Conservation (phyloP, 2,329 filamentous ascomycete genomes). For the Talaromyces atroroseus region DNA sequence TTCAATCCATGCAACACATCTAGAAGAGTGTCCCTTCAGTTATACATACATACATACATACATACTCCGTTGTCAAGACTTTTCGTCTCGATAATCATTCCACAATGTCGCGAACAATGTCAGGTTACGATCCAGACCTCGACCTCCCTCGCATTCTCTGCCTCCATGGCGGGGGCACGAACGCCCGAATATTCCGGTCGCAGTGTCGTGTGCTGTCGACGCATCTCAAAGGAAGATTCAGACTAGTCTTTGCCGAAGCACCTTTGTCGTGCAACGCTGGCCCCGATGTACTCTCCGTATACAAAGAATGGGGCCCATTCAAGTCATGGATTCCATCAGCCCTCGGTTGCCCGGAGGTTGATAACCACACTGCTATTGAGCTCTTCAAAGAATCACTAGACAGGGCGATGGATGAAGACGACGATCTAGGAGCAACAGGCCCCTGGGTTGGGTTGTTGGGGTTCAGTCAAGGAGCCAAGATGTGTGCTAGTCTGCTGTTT, state of each 20-base stretch:
- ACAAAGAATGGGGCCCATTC: slow-evolving; percentile 62
- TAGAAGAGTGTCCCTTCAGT: too few species aligned
- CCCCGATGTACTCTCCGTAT: slow-evolving; percentile 59
- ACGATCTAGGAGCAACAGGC: slow-evolving; percentile 46
- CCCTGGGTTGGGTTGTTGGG: slow-evolving; percentile 59
- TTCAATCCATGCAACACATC: too few species aligned
- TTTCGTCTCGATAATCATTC: background rate
- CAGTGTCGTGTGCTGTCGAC: slow-evolving; percentile 58
- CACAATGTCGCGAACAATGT: background rate
- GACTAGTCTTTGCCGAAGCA: slow-evolving; percentile 66
- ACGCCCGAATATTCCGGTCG: slow-evolving; percentile 60
- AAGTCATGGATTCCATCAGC: slow-evolving; percentile 59
- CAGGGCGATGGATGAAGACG: slow-evolving; percentile 47
- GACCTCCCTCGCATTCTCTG: slow-evolving; percentile 63
- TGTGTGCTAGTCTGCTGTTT: slow-evolving; percentile 55
- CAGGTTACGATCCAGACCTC: background rate
- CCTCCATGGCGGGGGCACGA: slow-evolving; percentile 72
- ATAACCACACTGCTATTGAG: slow-evolving; percentile 39
- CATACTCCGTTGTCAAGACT: background rate
- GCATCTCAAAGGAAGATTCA: slow-evolving; percentile 54
- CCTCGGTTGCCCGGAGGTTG: slow-evolving; percentile 50
- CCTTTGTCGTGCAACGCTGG: slow-evolving; percentile 60
- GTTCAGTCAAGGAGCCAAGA: slow-evolving; percentile 63
- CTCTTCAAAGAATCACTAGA: slow-evolving; percentile 30
- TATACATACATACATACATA: too few species aligned